Base-by-base conservation (phyloP, 2,329 filamentous ascomycete species). In the Penicillium sclerotigenum region DNA sequence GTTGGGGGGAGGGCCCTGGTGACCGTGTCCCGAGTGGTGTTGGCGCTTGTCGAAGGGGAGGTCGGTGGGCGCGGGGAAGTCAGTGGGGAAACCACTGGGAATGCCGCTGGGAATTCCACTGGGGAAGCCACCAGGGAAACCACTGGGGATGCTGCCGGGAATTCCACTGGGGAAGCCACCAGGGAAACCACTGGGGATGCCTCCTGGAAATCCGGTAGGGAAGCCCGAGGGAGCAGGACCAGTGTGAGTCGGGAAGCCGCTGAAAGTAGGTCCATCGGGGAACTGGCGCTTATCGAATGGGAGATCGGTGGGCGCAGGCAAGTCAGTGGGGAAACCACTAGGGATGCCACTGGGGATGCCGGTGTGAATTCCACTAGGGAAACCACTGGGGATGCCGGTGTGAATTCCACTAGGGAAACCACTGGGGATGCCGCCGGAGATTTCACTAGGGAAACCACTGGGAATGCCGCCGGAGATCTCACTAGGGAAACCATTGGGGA, bases 211-310 rank as follows among this genome's bases (percentile, higher is more conserved):
- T 3, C 45, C 18, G 28, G 4, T 29, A 22, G 45, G 22, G 8
- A 24, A 26, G 22, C 38, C 38, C 9, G 22, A 24, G 8, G 38
- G 38, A 24, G 42, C n/a, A n/a, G 16, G 16, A 18, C 34, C 34
- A 36, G 34, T 36, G n/a, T 33, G 34, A 56, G 29, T 14, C 13
- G 29, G 46, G 22, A 58, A 51, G 26, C 49, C 28, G 16, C 47
- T 42, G n/a, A n/a, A n/a, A 36, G 53, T 24, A 36, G 37, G 52
- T 38, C 43, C 48, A 14, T 16, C 9, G 4, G 16, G 36, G 45
- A 47, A 38, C 42, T 58, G 43, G 46, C 58, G 58, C 48, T 58
- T 55, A 10, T 47, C 51, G 16, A 57, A 52, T 28, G 41, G 37
- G 18, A 46, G 3, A 8, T 24, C 34, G 3, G 29, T 34, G n/a